Percentiles rank a stretch among this genome's conserved stretches.
These are phyloP conservation scores for Elsinoe australis DNA, from an alignment of 2,329 filamentous ascomycete genomes.

Conservation along the genomic window DNA sequence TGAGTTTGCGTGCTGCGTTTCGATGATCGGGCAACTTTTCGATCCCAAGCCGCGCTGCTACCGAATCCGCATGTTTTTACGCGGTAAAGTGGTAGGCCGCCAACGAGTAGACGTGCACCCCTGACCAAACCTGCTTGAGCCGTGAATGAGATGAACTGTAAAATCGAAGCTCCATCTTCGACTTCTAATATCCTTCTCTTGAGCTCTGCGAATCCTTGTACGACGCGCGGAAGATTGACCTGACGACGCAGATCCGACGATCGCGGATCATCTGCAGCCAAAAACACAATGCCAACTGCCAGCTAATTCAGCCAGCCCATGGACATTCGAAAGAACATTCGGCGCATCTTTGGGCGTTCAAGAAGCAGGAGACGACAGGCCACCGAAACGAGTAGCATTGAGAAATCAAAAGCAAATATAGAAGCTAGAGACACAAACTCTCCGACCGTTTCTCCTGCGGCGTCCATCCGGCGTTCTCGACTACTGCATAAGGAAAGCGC, in stretches of 20 bases:
- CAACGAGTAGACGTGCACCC: not conserved
- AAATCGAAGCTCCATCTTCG: not conserved
- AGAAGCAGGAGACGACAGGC: not conserved
- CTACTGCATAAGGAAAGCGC: constrained; percentile 13
- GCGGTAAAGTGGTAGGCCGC: not conserved
- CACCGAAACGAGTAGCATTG: not conserved
- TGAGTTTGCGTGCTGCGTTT: constrained; percentile 12
- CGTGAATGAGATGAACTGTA: not conserved
- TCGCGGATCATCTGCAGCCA: not conserved
- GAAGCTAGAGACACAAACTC: constrained; percentile 3
- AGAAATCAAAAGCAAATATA: constrained; percentile 1
- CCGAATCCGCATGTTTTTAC: not conserved
- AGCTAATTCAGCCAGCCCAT: constrained; percentile 6
- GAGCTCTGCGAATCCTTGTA: not conserved
- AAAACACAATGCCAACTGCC: no score
- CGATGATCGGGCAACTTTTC: constrained; percentile 13
- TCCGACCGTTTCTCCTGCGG: constrained; percentile 12
- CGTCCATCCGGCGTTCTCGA: constrained; percentile 13
- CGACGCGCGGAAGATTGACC: not conserved
- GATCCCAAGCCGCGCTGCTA: constrained; percentile 8
- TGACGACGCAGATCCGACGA: constrained; percentile 3
- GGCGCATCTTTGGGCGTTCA: constrained; percentile 12
- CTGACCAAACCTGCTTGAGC: not conserved
- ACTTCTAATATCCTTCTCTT: not conserved
- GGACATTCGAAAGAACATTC: constrained; percentile 11